These are phyloP conservation scores for Acer saccharum DNA, from an alignment of 345 rosid species.

Conservation along the genomic window DNA sequence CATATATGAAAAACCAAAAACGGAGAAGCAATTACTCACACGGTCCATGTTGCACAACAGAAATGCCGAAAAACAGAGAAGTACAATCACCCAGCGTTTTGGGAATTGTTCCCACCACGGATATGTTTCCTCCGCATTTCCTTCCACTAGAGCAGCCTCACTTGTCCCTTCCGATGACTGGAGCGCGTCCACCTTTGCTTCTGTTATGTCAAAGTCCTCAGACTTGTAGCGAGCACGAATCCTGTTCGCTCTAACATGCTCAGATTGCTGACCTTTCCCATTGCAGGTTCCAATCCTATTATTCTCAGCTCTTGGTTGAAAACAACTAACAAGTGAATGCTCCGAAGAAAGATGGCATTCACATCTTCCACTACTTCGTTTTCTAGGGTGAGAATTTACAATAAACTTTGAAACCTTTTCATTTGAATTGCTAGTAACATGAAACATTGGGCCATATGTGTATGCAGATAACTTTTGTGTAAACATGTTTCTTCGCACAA, in stretches of 20 bases:
- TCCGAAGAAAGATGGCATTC: slow-evolving; percentile 27
- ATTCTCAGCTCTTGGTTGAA: slow-evolving; percentile 24
- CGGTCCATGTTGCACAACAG: slow-evolving; percentile 98
- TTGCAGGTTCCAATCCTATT: slow-evolving; percentile 20
- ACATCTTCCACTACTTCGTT: slow-evolving; percentile 31
- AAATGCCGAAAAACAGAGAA: slow-evolving; percentile 82
- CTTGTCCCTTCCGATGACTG: slow-evolving; percentile 50
- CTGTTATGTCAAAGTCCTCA: slow-evolving; percentile 70
- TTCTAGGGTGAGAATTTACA: slow-evolving; percentile 29
- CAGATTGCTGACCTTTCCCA: slow-evolving; percentile 17
- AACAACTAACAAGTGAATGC: slow-evolving; percentile 26
- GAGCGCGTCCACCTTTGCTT: slow-evolving; percentile 52
- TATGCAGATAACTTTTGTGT: slow-evolving; percentile 30
- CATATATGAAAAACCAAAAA: neutral
- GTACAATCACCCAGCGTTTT: slow-evolving; percentile 83
- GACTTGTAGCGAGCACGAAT: slow-evolving; percentile 72
- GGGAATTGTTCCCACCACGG: slow-evolving; percentile 89
- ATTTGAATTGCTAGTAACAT: slow-evolving; percentile 23
- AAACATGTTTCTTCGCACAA: slow-evolving; percentile 26
- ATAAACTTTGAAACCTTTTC: slow-evolving; percentile 19
- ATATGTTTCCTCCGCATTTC: slow-evolving; percentile 44
- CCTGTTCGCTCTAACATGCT: slow-evolving; percentile 30
- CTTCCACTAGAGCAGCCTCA: slow-evolving; percentile 57
- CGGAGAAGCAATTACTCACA: slow-evolving; percentile 44
- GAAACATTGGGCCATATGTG: slow-evolving; percentile 23